phyloP scores from a whole-genome alignment of 2,329 filamentous ascomycete species.

The Hypoxylon sp. region DNA sequence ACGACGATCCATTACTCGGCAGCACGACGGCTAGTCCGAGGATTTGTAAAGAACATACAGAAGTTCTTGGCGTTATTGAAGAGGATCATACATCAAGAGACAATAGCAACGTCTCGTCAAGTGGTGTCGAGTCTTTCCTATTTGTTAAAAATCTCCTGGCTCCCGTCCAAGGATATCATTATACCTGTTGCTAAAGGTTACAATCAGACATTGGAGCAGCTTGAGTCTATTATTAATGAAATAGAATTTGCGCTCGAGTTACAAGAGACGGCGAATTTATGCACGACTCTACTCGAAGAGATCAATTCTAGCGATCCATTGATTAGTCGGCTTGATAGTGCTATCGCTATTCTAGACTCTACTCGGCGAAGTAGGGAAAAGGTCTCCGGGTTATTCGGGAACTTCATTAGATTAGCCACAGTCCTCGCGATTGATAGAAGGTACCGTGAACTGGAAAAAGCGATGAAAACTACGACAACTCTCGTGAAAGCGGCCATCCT shows the following conservation, averaged over 20 bases:
- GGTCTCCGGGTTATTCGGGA: constrained; percentile 12
- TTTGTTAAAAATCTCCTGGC: constrained; percentile 48
- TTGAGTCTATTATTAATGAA: constrained; percentile 35
- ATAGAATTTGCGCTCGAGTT: constrained; percentile 41
- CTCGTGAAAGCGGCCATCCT: constrained; percentile 45
- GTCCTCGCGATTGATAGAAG: constrained; percentile 46
- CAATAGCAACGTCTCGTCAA: constrained; percentile 35
- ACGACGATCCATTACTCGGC: constrained; percentile 41
- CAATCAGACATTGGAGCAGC: constrained; percentile 2
- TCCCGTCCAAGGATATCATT: constrained; percentile 41
- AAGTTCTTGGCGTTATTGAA: constrained; percentile 45
- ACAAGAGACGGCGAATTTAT: constrained; percentile 28
- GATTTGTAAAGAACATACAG: constrained; percentile 45
- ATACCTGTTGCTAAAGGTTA: constrained; percentile 25
- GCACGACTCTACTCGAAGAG: constrained; percentile 6
- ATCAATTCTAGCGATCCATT: constrained; percentile 28
- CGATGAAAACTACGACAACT: constrained; percentile 35
- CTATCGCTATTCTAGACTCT: constrained; percentile 34
- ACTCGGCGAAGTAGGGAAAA: constrained; percentile 30
- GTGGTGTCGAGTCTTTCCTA: constrained; percentile 46
- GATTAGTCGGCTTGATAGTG: constrained; percentile 31
- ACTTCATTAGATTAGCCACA: constrained; percentile 39
- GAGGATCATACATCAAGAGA: constrained; percentile 37
- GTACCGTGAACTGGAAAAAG: constrained; percentile 43
- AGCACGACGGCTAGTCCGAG: constrained; percentile 48